Base-by-base conservation (phyloP, 495 filamentous ascomycete species). In the Penicillium cataractarum region DNA sequence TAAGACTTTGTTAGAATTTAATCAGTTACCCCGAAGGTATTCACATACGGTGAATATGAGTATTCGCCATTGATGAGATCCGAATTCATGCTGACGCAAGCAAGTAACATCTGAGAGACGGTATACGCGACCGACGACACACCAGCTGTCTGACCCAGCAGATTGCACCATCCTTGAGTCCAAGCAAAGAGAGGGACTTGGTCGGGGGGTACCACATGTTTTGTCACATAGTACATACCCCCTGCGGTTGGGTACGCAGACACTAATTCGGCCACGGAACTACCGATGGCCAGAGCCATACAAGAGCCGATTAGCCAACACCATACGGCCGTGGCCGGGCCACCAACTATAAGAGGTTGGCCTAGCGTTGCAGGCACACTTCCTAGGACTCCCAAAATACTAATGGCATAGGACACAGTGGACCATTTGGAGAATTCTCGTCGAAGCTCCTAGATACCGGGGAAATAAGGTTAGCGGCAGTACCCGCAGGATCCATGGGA, bases 371-470 rank as follows among this genome's bases (percentile, higher is more conserved):
- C 88, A 12, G 88, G 88, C 2, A 90, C 86, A 0, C 87, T 90
- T 17, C 88, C 88, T 0, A 91, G 73, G 1, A 91, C 87, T 9
- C 88, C 88, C 2, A 90, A 71, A 59, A 91, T 88, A 27, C 87
- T 90, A 71, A 91, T 89, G 44, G 88, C 88, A 75, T 90, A 91
- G 9, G 88, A 91, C 8, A 90, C 78, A 2, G 88, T 91, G 5
- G 88, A 90, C 86, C 86, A 90, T 81, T 86, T 89, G 6, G 84
- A 89, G 67, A 91, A 90, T 55, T 91, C 86, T 42, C 88, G 81
- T 57, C 77, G 76, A 6, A 91, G 62, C 71, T 89, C 88, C 88
- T 82, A 59, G 12, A 44, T 42, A 31, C 15, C 27, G 27, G 39
- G 54, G 40, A 40, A 49, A 19, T 44, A 39, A 31, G 49, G 32